Conservation (phyloP, 2,329 filamentous ascomycete genomes). For the Parastagonospora nodorum region DNA sequence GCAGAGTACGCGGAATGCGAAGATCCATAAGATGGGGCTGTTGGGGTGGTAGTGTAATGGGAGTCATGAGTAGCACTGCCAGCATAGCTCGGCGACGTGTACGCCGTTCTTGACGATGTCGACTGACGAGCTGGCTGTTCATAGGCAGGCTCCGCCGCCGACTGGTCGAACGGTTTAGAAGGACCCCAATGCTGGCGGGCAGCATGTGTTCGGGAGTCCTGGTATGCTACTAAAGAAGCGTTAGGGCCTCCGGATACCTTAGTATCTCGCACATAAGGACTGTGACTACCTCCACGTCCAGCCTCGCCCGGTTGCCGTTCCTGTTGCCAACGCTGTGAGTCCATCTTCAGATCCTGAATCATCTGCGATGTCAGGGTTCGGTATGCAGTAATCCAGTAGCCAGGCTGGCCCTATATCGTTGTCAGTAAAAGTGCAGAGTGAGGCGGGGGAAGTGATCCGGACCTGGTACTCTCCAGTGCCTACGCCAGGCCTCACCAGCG, state of each 20-base stretch:
- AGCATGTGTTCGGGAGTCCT: slow-evolving; percentile 51
- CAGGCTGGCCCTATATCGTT: slow-evolving; percentile 46
- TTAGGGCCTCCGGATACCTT: slow-evolving; percentile 53
- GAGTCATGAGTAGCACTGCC: slow-evolving; percentile 23
- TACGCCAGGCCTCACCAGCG: slow-evolving; percentile 54
- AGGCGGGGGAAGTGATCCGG: slow-evolving; percentile 27
- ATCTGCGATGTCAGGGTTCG: slow-evolving; percentile 58
- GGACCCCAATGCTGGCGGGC: slow-evolving; percentile 50
- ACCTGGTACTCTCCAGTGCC: slow-evolving; percentile 54
- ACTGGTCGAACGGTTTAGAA: slow-evolving; percentile 31
- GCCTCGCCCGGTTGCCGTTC: slow-evolving; percentile 40
- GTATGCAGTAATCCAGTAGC: slow-evolving; percentile 59
- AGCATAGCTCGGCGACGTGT: slow-evolving; percentile 24
- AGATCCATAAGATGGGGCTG: slow-evolving; percentile 28
- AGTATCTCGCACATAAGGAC: slow-evolving; percentile 46
- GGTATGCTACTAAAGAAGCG: slow-evolving; percentile 50
- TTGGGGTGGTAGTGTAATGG: slow-evolving; percentile 41
- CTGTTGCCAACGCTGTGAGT: slow-evolving; percentile 53
- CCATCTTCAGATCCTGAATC: slow-evolving; percentile 55
- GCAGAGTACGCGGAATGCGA: slow-evolving; percentile 33
- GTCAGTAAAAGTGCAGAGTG: slow-evolving; percentile 19
- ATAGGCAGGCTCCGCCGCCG: slow-evolving; percentile 18
- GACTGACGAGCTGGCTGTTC: slow-evolving; percentile 16
- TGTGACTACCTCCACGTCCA: slow-evolving; percentile 55
- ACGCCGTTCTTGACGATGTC: slow-evolving; percentile 18